A percentile compares a stretch with the other conserved stretches of the same genome.
Evolutionary conservation across 2,329 filamentous ascomycete species (phyloP).

Genomic region (Colletotrichum trifolii): DNA sequence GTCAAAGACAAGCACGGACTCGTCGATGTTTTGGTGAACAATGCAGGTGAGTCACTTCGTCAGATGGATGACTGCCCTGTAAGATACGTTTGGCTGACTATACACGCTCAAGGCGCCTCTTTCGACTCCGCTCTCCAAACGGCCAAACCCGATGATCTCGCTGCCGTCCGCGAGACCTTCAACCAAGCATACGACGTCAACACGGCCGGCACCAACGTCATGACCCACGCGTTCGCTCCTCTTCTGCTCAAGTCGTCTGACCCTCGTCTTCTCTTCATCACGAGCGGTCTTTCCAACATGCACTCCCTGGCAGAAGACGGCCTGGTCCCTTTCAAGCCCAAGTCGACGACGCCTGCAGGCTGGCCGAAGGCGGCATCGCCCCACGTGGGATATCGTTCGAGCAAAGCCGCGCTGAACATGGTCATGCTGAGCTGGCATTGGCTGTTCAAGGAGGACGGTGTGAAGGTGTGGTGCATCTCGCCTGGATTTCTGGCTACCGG

Average conservation of each 20-base stretch:
- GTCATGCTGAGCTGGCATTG: conserved; percentile 58
- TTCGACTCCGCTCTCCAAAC: conserved; percentile 46
- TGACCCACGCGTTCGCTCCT: conserved; percentile 51
- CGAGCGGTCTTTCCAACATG: conserved; percentile 53
- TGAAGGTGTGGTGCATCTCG: conserved; percentile 60
- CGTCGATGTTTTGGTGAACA: conserved; percentile 50
- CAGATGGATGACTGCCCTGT: not conserved
- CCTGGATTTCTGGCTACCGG: conserved; percentile 62
- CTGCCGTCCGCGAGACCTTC: conserved; percentile 50
- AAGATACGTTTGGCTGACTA: not conserved
- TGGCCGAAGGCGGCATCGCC: conserved; percentile 55
- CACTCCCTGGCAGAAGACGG: conserved; percentile 40
- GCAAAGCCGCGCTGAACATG: conserved; percentile 61
- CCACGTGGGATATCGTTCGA: conserved; percentile 48
- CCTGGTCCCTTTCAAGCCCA: conserved; percentile 33
- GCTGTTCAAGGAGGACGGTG: conserved; percentile 56
- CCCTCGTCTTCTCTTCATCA: conserved; percentile 60
- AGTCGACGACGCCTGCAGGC: conserved; percentile 54
- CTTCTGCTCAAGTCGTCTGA: conserved; percentile 49
- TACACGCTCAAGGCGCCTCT: conserved; percentile 22
- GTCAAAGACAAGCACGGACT: conserved; percentile 42
- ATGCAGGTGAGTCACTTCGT: conserved; percentile 37
- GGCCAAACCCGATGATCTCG: conserved; percentile 44
- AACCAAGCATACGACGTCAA: conserved; percentile 63
- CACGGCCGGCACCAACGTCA: conserved; percentile 55